Evolutionary conservation across 176 grass and related monocot species (phyloP).

Genomic region (Eleusine coracana): DNA sequence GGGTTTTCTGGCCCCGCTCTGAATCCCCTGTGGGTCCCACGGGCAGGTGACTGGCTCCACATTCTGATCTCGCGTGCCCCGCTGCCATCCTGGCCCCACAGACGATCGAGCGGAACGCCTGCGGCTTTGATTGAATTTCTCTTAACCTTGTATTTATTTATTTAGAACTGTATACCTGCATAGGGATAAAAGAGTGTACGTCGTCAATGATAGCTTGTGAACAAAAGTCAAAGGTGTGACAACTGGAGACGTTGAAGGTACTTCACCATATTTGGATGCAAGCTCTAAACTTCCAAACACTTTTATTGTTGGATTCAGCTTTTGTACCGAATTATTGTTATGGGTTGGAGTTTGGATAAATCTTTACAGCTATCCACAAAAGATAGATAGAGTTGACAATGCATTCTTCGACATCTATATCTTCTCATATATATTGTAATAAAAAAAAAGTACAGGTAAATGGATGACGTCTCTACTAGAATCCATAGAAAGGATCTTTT

Average conservation of each 20-base stretch:
- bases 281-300: not conserved
- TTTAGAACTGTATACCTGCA: not conserved
- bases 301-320: not conserved
- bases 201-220: not conserved
- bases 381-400: not conserved
- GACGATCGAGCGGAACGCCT: too few species aligned
- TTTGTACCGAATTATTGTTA: not conserved
- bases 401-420: not conserved
- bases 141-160: too few species aligned
- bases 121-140: too few species aligned
- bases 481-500: not conserved
- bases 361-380: not conserved
- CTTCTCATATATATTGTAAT: not conserved
- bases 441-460: not conserved
- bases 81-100: too few species aligned
- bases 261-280: not conserved
- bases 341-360: not conserved
- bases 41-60: not conserved
- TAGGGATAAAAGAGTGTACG: not conserved
- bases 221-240: not conserved
- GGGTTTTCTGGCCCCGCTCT: not conserved
- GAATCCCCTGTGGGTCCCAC: not conserved
- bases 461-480: not conserved
- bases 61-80: too few species aligned
- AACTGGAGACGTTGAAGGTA: not conserved